Base-by-base conservation (phyloP, 2,329 filamentous ascomycete genomes). In the Huntiella decipiens region DNA sequence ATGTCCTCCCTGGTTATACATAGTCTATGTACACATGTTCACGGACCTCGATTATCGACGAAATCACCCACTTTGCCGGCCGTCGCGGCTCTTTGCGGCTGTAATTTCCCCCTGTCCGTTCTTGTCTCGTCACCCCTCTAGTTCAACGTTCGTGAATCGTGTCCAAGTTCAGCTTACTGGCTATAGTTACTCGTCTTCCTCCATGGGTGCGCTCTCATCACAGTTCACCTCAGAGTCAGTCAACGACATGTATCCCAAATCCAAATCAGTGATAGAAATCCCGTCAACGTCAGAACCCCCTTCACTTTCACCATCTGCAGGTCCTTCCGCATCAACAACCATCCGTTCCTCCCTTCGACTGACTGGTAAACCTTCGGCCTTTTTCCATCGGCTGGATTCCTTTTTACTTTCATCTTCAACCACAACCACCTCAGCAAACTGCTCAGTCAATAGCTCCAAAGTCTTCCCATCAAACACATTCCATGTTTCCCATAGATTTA, bases 391-490 rank as follows among this genome's bases (percentile, higher is more conserved):
- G 16, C 63, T 62, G 8, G 22, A 7, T 49, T 59, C 66, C 57
- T 57, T 64, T 38, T 17, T 41, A 4, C n/a, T 42, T 41, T 28
- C 17, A 43, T 52, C 55, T 44, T 58, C 56, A 13, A 55, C 53
- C 35, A 58, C 53, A 19, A 44, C 54, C 50, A 28, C 5, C 35
- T 61, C 57, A 11, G 82, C 75, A 55, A 93, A 93, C 10, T 71
- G 71, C 46, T 69, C 65, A 28, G 73, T 72, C 51, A 93, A 82
- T 22, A 73, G 62, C 51, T 82, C 79, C 52, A 88, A 82, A 41
- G 74, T 78, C 46, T 79, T 76, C 28, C 75, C 73, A 1, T 82
- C 77, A 53, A 93, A 93, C 1, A 77, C 73, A 52, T 72, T 78
- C 75, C 74, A 79, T 5, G 73, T 70, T 52, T 79, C 75, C 75